Evolutionary conservation across 2,329 filamentous ascomycete species (phyloP).

Genomic region (Arachnomyces sp.): DNA sequence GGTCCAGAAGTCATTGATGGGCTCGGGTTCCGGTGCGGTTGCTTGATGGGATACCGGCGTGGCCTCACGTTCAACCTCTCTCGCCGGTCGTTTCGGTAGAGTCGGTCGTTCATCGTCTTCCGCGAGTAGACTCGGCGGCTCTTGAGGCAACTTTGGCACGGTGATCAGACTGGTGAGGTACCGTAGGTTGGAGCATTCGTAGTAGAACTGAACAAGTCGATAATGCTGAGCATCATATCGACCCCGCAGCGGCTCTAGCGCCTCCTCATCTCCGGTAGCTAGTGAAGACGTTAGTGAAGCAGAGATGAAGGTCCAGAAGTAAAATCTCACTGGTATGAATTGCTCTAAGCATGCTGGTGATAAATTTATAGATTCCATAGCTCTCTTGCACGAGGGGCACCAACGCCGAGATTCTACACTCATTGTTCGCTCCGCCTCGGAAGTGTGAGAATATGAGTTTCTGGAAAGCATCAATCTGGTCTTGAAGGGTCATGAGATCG

Average conservation of each 20-base stretch:
- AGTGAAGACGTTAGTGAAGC: not conserved
- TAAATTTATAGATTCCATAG: constrained; percentile 99
- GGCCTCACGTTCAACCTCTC: constrained; percentile 62
- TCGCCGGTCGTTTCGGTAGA: constrained; percentile 65
- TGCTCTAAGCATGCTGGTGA: constrained; percentile 96
- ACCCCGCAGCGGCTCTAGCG: constrained; percentile 75
- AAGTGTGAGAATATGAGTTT: constrained; percentile 98
- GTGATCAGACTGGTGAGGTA: constrained; percentile 95
- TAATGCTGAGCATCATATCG: constrained; percentile 96
- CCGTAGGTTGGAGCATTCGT: constrained; percentile 94
- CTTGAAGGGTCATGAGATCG: constrained; percentile 92
- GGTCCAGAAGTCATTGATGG: constrained; percentile 98
- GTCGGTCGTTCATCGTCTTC: constrained; percentile 80
- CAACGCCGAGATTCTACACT: constrained; percentile 89
- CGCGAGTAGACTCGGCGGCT: constrained; percentile 78
- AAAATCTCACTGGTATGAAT: constrained; percentile 81
- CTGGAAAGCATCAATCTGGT: constrained; percentile 97
- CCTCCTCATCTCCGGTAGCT: constrained; percentile 90
- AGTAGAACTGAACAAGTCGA: constrained; percentile 94
- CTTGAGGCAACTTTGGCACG: constrained; percentile 89
- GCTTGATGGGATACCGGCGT: constrained; percentile 46
- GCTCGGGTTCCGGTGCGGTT: constrained; percentile 67
- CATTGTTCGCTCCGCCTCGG: constrained; percentile 82
- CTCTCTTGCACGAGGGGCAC: constrained; percentile 94
- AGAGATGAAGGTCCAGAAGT: not conserved